Evolutionary conservation across 371 early-diverging fungal genomes (phyloP), one percentile per base, ranked within the genome.

Genomic region (Nematocida homosporus): DNA sequence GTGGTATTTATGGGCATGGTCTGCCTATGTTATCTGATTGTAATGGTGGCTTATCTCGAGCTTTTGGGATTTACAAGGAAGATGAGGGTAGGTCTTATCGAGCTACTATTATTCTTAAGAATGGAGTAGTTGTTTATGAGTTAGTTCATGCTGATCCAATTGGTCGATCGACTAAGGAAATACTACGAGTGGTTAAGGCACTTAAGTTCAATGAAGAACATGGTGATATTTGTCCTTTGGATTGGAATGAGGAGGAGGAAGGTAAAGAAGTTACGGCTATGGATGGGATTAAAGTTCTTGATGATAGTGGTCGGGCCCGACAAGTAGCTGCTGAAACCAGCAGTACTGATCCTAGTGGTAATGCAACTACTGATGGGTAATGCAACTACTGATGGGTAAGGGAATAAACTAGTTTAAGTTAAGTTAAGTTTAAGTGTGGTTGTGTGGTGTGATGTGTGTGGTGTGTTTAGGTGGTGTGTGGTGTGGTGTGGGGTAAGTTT

Each of bases 101-200:
- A 55, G 82, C 87, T 29, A 93, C 94, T 81, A 89, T 98, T 80
- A 91, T 97, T 68, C 93, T 94, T 81, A 91, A 91, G 38, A 88
- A 91, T 80, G 88, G 88, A 68, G 87, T 86, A 61, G 87, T 94
- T 54, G 88, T 90, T 66, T 85, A 88, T 76, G 83, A 87, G 79
- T 86, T 86, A 80, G 84, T 90, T 81, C 87, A 89, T 79, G 90
- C 93, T 79, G 85, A 91, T 76, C 89, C 88, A 54, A 88, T 97
- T 77, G 99, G 99, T 65, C 88, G 97, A 80, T 89, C 88, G 34
- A 91, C 93, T 55, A 90, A 92, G 80, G 97, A 97, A 85, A 87
- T 90, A 35, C 81, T 96, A 56, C 90, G 99, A 80, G 86, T 95
- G 18, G 84, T 98, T 64, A 89, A 95, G 86, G 98, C 95, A 27